phyloP scores from a whole-genome alignment of 1,139 yeast genomes.

The Taphrina populina region DNA sequence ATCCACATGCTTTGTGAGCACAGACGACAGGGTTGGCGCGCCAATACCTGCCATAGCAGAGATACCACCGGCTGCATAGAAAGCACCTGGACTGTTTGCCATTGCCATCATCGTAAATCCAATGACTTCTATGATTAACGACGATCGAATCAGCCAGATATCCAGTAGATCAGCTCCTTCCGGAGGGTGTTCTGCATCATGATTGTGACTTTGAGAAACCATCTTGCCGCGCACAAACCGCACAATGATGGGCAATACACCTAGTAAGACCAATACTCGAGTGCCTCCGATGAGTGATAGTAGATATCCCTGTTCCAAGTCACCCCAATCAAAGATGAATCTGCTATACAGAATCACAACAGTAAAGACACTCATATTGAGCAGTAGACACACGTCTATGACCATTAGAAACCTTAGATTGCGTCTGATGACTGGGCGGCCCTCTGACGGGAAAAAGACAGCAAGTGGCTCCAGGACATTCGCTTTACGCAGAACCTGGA shows the following conservation, averaged over 20 bases:
- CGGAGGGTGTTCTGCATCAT: slow-evolving; percentile 20
- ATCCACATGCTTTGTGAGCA: slow-evolving; percentile 55
- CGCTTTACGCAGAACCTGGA: not conserved
- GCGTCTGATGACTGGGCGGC: slow-evolving; percentile 13
- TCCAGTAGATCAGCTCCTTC: slow-evolving; percentile 35
- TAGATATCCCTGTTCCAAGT: slow-evolving; percentile 57
- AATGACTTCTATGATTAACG: slow-evolving; percentile 49
- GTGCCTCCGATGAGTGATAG: slow-evolving; percentile 57
- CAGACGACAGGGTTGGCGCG: slow-evolving; percentile 54
- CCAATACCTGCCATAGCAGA: slow-evolving; percentile 54
- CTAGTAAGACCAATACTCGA: slow-evolving; percentile 49
- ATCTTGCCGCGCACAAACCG: slow-evolving; percentile 46
- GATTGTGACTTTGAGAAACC: not conserved
- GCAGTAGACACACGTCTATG: slow-evolving; percentile 44
- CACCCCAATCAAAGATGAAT: slow-evolving; percentile 58
- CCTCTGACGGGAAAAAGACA: slow-evolving; percentile 27
- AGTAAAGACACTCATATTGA: slow-evolving; percentile 48
- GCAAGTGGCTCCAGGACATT: slow-evolving; percentile 15
- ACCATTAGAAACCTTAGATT: slow-evolving; percentile 16
- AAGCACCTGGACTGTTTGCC: slow-evolving; percentile 43
- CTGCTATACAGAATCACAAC: slow-evolving; percentile 60
- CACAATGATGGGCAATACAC: slow-evolving; percentile 50
- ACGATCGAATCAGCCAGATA: slow-evolving; percentile 47
- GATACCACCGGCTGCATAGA: slow-evolving; percentile 45
- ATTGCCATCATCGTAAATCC: slow-evolving; percentile 50